A percentile compares a stretch with the other conserved stretches of the same genome.
Evolutionary conservation across 2,329 filamentous ascomycete genomes (phyloP).

Genomic region (Sodiomyces alkalinus): DNA sequence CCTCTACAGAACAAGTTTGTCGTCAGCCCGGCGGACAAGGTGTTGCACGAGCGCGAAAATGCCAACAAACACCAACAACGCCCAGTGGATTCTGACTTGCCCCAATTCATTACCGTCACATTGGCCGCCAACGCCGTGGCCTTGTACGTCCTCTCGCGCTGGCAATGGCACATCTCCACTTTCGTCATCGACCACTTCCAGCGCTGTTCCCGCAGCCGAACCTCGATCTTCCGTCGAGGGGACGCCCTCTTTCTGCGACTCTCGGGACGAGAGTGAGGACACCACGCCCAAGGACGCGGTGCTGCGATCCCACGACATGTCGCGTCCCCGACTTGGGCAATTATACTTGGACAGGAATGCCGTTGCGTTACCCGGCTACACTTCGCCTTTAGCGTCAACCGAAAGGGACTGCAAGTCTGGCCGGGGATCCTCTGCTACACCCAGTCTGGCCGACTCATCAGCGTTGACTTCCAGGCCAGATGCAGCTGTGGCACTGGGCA

Average conservation of each 20-base stretch:
- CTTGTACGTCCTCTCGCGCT: constrained; percentile 1
- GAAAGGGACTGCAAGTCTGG: too few species aligned
- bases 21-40: constrained; percentile 35
- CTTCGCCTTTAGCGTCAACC: too few species aligned
- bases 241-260: constrained; percentile 30
- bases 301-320: constrained; percentile 19
- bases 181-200: constrained; percentile 16
- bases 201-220: constrained; percentile 17
- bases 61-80: constrained; percentile 10
- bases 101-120: too few species aligned
- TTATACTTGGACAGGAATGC: too few species aligned
- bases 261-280: constrained; percentile 29
- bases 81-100: constrained; percentile 11
- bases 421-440: too few species aligned
- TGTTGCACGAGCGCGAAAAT: constrained; percentile 16
- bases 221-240: constrained; percentile 24
- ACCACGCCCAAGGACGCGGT: too few species aligned
- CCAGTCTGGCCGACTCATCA: too few species aligned
- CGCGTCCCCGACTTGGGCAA: too few species aligned
- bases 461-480: constrained; percentile 2
- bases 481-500: constrained; percentile 3
- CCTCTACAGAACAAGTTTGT: constrained; percentile 29
- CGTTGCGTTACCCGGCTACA: too few species aligned
- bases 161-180: constrained; percentile 14
- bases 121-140: constrained; percentile 3